Evolutionary conservation across 129 eudicot genomes (phyloP).

Genomic region (Centaurea solstitialis): DNA sequence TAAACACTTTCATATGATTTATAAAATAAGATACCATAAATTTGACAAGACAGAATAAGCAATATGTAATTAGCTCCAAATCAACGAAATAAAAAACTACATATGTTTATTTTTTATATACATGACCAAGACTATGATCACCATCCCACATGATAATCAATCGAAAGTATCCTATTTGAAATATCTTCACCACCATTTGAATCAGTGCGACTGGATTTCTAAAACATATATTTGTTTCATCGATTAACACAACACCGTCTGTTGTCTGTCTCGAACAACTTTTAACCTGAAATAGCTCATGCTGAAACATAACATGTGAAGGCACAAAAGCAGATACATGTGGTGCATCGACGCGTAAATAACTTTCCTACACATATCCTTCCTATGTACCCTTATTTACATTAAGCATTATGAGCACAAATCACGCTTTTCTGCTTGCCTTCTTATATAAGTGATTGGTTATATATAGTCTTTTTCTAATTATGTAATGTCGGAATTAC

Average conservation of each 20-base stretch:
- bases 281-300: constrained; percentile 5
- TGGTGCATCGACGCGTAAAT: background rate
- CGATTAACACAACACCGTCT: background rate
- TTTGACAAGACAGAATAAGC: no score
- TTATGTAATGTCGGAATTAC: background rate
- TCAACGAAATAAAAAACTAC: background rate
- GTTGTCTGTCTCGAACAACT: background rate
- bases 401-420: background rate
- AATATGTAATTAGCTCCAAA: background rate
- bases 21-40: no score
- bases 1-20: no score
- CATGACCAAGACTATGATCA: background rate
- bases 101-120: background rate
- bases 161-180: background rate
- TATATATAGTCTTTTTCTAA: background rate
- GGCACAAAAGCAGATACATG: constrained; percentile 13
- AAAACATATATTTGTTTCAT: background rate
- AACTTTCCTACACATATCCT: background rate
- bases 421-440: background rate
- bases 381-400: background rate
- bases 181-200: background rate
- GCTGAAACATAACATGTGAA: constrained; percentile 21
- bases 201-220: background rate
- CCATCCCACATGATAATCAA: background rate
- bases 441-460: background rate